A percentile compares a stretch with the other conserved stretches of the same genome.
phyloP scores from a whole-genome alignment of 148 eudicot species.

The Simmondsia chinensis region DNA sequence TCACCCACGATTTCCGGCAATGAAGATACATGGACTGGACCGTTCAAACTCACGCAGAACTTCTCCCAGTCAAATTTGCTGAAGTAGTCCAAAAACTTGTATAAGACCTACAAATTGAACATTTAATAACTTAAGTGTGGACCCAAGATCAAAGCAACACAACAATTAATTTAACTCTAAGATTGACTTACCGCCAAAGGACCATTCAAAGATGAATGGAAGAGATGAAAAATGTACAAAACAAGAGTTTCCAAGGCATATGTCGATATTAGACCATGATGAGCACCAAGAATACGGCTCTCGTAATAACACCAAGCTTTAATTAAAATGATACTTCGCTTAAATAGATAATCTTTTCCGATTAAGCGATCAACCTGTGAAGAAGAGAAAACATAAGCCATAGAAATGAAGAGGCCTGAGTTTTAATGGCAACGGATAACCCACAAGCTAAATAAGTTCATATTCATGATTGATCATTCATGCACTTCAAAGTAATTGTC shows the following conservation, averaged over 20 bases:
- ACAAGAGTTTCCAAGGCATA: conserved; percentile 95
- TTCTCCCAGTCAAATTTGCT: conserved; percentile 94
- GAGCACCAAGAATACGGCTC: conserved; percentile 96
- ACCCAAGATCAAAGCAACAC: conserved; percentile 6
- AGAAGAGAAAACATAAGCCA: conserved; percentile 4
- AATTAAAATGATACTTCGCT: conserved; percentile 82
- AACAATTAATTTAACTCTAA: not conserved
- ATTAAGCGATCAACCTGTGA: conserved; percentile 73
- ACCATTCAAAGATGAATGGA: conserved; percentile 64
- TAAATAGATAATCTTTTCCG: conserved; percentile 82
- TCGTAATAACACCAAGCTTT: conserved; percentile 99
- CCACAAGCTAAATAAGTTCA: no score
- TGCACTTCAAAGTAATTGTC: no score
- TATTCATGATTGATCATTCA: no score
- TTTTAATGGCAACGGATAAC: no score
- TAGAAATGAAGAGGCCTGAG: no score
- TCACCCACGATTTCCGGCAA: conserved; percentile 70
- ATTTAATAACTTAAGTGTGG: conserved; percentile 18
- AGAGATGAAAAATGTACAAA: conserved; percentile 79
- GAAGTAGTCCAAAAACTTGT: conserved; percentile 86
- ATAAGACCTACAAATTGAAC: conserved; percentile 71
- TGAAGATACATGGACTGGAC: conserved; percentile 63
- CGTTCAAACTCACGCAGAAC: conserved; percentile 61
- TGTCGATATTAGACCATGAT: conserved; percentile 91
- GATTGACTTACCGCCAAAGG: conserved; percentile 85